phyloP scores from a whole-genome alignment of 352 stramenopile species.

The Pythium angustatum region DNA sequence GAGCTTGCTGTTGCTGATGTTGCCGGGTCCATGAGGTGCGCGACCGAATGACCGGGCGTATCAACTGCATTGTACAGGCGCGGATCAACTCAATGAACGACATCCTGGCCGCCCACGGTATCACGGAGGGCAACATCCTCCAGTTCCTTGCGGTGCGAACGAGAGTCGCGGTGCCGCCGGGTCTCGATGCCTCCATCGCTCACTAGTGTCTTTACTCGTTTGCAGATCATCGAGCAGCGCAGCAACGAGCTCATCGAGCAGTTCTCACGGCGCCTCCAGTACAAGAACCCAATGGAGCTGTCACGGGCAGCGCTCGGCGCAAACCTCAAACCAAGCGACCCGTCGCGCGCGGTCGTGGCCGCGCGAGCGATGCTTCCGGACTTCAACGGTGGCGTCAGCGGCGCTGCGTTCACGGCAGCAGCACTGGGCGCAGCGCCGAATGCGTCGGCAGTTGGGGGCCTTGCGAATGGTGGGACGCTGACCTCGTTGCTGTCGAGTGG shows the following conservation, averaged over 20 bases:
- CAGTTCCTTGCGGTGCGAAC: constrained; percentile 65
- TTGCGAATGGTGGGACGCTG: background rate
- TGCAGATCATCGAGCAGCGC: constrained; percentile 78
- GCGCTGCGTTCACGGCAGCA: background rate
- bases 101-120: constrained; percentile 67
- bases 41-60: background rate
- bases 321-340: constrained; percentile 68
- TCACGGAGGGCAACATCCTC: constrained; percentile 84
- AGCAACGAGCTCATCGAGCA: constrained; percentile 82
- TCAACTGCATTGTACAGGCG: constrained; percentile 35
- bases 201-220: background rate
- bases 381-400: background rate
- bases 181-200: background rate
- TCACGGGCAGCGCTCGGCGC: constrained; percentile 57
- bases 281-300: constrained; percentile 63
- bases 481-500: constrained; percentile 23
- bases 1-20: background rate
- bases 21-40: background rate
- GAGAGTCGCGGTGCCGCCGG: too few relatives aligned
- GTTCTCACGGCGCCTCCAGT: constrained; percentile 65
- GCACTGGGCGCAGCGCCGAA: background rate
- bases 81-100: constrained; percentile 88
- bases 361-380: constrained; percentile 51
- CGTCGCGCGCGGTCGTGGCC: constrained; percentile 51
- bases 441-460: background rate